Percentiles rank a stretch among this genome's conserved stretches.
phyloP scores from a whole-genome alignment of 148 eudicot species.

The Vaccinium macrocarpon region DNA sequence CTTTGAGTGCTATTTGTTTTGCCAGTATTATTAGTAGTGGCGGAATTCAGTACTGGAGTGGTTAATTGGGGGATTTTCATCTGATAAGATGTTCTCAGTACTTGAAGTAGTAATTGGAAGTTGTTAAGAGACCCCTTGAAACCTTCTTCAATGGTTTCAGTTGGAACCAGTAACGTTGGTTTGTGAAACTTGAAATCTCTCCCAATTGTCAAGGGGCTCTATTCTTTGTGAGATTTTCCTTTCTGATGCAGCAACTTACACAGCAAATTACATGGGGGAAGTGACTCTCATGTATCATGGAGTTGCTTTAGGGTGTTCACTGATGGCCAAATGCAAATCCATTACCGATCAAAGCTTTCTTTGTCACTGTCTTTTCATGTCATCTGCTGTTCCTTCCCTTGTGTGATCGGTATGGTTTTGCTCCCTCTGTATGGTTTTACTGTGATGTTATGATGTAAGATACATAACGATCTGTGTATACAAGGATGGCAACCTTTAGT shows the following conservation, averaged over 20 bases:
- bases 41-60: background rate
- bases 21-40: background rate
- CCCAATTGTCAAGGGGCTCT: background rate
- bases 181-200: background rate
- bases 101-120: background rate
- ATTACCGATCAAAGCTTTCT: background rate
- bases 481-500: background rate
- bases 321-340: background rate
- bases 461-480: background rate
- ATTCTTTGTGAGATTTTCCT: background rate
- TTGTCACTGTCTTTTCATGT: background rate
- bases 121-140: background rate
- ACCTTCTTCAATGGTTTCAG: background rate
- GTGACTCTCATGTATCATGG: background rate
- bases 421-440: background rate
- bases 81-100: background rate
- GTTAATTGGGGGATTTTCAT: background rate
- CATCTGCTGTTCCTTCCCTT: background rate
- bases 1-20: slow-evolving; percentile 25
- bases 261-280: background rate
- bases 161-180: background rate
- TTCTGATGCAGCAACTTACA: background rate
- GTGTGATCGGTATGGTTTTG: background rate
- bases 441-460: background rate
- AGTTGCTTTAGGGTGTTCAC: background rate